Evolutionary conservation across 2,329 filamentous ascomycete genomes (phyloP), one percentile per base, ranked within the genome.

Genomic region (Pseudocercospora fuligena): DNA sequence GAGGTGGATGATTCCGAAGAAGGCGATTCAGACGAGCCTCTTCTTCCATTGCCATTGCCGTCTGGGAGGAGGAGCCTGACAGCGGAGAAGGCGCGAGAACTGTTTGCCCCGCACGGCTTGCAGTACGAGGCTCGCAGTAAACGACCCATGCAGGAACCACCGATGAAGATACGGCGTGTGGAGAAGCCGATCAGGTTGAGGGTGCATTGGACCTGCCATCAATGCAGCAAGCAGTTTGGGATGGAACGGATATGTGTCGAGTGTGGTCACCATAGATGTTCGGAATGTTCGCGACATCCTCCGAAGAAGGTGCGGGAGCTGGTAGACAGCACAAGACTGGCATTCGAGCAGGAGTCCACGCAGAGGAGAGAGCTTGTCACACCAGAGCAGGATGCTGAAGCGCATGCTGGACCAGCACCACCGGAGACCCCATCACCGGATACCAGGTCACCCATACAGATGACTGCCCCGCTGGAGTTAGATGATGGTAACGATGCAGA

Each of bases 241-340:
- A 79, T 86, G 21, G 87, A 90, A 73, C 93, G 90, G 80, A 84
- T 90, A 66, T 97, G 94, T 80, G 79, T 85, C 70, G 87, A 87
- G 71, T 97, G 94, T 82, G 86, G 91, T 72, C 94, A 97, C 80
- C 83, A 84, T 56, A 88, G 92, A 71, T 97, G 94, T 86, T 90
- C 88, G 75, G 89, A 91, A 75, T 97, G 94, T 78, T 87, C 88
- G 29, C 88, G 92, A 63, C 88, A 90, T 73, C 93, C 93, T 36
- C 83, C 86, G 61, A 89, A 89, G 81, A 88, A 87, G 71, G 85
- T 82, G 73, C 85, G 88, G 71, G 83, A 82, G 68, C 83, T 87
- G 74, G 82, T 82, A 71, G 79, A 84, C 66, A 69, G 33, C 27
- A 84, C 87, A 70, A 86, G 87, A 67, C 16, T 58, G n/a, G 56